These are phyloP conservation scores for Mycena rosella DNA, from an alignment of 768 basidiomycete genomes.

Conservation along the genomic window DNA sequence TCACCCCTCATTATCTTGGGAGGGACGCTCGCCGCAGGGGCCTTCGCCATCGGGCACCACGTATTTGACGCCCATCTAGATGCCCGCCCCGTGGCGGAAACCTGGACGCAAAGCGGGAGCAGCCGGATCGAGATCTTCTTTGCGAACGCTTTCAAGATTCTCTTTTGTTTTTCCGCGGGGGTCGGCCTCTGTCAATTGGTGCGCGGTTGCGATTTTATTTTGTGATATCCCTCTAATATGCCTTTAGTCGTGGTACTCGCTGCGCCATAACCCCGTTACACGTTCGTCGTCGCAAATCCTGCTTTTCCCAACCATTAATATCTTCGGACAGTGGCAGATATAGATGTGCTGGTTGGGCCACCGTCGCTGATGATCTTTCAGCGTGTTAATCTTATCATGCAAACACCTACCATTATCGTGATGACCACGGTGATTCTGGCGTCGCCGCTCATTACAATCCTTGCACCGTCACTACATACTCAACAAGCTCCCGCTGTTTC, in stretches of 20 bases:
- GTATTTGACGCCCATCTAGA: background rate
- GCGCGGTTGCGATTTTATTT: background rate
- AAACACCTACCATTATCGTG: background rate
- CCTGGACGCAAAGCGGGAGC: background rate
- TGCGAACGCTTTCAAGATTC: background rate
- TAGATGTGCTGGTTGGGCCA: background rate
- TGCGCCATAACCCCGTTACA: conserved; percentile 1
- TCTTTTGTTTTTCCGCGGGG: background rate
- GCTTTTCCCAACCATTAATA: background rate
- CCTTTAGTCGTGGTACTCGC: background rate
- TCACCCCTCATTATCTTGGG: background rate
- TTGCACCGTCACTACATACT: conserved; percentile 16
- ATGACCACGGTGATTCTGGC: background rate
- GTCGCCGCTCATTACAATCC: conserved; percentile 13
- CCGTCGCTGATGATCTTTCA: background rate
- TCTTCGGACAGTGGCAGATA: conserved; percentile 4
- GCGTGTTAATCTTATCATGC: background rate
- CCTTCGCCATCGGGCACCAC: background rate
- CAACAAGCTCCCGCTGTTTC: background rate
- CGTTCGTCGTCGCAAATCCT: background rate
- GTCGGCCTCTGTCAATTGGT: background rate
- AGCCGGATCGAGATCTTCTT: background rate
- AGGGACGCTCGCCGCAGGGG: background rate
- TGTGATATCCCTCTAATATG: too few species aligned
- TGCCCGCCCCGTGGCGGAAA: background rate